A percentile compares a stretch with the other conserved stretches of the same genome.
Conservation (phyloP, 2,329 filamentous ascomycete species). For the Penicillium sp. region DNA sequence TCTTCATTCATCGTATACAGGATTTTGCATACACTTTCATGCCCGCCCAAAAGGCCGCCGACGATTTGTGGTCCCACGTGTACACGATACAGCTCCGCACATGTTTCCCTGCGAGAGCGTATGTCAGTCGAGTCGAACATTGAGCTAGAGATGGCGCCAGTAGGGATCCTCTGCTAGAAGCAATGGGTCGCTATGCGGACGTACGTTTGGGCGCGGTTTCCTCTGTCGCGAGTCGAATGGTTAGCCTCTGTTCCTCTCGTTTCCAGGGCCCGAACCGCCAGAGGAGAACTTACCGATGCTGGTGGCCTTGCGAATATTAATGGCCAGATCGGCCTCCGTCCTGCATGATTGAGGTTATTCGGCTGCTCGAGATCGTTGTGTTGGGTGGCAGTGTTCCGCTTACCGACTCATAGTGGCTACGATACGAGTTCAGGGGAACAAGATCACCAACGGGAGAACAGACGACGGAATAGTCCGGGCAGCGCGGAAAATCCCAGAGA, state of each 20-base stretch:
- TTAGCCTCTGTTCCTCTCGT: constrained; percentile 9
- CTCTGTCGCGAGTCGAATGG: constrained; percentile 41
- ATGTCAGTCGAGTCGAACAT: constrained; percentile 7
- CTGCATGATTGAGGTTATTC: constrained; percentile 31
- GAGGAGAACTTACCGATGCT: constrained; percentile 49
- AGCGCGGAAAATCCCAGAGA: constrained; percentile 16
- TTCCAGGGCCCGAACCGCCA: constrained; percentile 1
- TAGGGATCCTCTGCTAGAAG: not conserved
- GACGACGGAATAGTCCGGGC: constrained; percentile 22
- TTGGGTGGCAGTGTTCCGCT: constrained; percentile 17
- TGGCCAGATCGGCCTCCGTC: constrained; percentile 60
- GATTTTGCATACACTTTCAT: constrained; percentile 76
- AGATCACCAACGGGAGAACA: constrained; percentile 11
- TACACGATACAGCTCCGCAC: constrained; percentile 97
- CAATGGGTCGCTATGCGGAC: constrained; percentile 12
- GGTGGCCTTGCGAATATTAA: constrained; percentile 65
- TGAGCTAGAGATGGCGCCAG: not conserved
- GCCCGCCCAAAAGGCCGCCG: constrained; percentile 89
- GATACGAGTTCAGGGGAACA: constrained; percentile 25
- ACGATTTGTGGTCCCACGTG: constrained; percentile 98
- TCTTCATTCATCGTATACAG: not conserved
- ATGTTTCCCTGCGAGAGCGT: constrained; percentile 65
- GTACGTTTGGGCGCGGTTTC: constrained; percentile 65
- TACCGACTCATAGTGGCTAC: constrained; percentile 61
- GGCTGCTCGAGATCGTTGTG: not conserved